Conservation (phyloP, 2,329 filamentous ascomycete species). For the Talaromyces atroroseus region DNA sequence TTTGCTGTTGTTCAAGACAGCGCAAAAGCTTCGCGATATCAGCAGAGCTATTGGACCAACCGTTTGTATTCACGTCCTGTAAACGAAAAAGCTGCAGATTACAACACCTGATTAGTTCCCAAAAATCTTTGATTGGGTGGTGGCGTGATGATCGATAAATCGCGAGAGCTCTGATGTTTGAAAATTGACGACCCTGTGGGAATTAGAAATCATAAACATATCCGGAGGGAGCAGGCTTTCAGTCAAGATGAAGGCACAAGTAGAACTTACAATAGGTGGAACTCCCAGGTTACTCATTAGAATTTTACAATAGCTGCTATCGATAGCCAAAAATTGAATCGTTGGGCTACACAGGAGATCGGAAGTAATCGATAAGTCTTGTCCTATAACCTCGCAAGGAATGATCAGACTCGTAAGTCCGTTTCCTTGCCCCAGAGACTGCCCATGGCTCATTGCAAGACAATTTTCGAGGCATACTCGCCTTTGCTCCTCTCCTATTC, state of each 20-base stretch:
- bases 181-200: neutral
- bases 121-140: neutral
- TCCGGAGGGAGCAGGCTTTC: neutral
- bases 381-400: neutral
- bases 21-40: neutral
- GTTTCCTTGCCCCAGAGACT: neutral
- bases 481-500: neutral
- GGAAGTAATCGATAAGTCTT: neutral
- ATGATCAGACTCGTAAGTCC: neutral
- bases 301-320: neutral
- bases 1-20: neutral
- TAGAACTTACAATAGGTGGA: too few species aligned
- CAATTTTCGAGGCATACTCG: neutral
- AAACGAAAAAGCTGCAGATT: neutral
- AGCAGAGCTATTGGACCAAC: neutral
- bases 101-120: neutral
- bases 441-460: neutral
- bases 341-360: neutral
- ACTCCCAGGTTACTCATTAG: too few species aligned
- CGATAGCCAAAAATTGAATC: neutral
- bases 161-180: neutral
- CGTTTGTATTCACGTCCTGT: neutral
- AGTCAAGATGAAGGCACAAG: too few species aligned
- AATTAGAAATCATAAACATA: neutral
- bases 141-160: neutral